A percentile compares a stretch with the other conserved stretches of the same genome.
phyloP scores from a whole-genome alignment of 768 basidiomycete species.

The Pholiota conissans region DNA sequence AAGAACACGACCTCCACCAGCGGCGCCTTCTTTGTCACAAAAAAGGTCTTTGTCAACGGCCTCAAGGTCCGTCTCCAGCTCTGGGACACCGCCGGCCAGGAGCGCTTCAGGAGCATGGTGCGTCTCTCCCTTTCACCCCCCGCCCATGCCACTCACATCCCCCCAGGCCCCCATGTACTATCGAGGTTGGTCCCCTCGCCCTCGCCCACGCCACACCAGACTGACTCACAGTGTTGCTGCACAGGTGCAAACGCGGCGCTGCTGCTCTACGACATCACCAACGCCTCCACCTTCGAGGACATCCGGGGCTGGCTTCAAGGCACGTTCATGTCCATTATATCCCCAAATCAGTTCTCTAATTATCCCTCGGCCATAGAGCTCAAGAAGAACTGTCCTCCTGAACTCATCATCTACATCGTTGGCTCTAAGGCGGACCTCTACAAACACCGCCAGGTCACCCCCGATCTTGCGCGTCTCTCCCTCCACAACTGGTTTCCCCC shows the following conservation, averaged over 20 bases:
- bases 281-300: conserved; percentile 84
- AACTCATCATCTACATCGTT: conserved; percentile 93
- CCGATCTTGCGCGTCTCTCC: conserved; percentile 81
- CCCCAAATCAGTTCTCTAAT: conserved; percentile 24
- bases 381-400: conserved; percentile 85
- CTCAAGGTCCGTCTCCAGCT: conserved; percentile 84
- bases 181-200: conserved; percentile 46
- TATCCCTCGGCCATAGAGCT: conserved; percentile 54
- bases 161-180: conserved; percentile 93
- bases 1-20: conserved; percentile 89
- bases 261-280: conserved; percentile 94
- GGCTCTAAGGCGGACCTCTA: conserved; percentile 88
- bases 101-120: conserved; percentile 90
- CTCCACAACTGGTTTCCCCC: conserved; percentile 89
- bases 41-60: conserved; percentile 85
- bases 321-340: conserved; percentile 20
- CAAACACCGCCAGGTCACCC: conserved; percentile 70
- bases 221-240: conserved; percentile 14
- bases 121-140: conserved; percentile 22
- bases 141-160: conserved; percentile 15
- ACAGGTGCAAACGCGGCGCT: conserved; percentile 90
- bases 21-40: conserved; percentile 91
- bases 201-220: conserved; percentile 19
- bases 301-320: conserved; percentile 92
- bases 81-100: conserved; percentile 95